Evolutionary conservation across 306 rosid species (phyloP).

Genomic region (Lotus japonicus): DNA sequence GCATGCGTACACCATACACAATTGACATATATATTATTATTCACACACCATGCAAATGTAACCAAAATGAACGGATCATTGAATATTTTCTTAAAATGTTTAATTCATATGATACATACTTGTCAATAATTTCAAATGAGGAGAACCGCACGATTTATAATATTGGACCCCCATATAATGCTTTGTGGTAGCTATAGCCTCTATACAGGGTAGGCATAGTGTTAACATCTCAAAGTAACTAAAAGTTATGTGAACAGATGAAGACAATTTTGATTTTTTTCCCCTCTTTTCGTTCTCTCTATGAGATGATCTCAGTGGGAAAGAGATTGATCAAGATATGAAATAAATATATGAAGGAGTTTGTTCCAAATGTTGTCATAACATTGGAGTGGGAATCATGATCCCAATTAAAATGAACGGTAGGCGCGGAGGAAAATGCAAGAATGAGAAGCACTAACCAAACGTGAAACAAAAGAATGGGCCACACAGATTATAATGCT

Average conservation of each 20-base stretch:
- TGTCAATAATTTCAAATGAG: slow-evolving; percentile 7
- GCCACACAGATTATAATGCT: slow-evolving; percentile 22
- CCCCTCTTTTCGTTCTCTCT: background rate
- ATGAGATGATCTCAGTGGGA: background rate
- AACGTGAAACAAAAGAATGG: slow-evolving; percentile 23
- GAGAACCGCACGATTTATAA: background rate
- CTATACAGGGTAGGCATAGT: slow-evolving; percentile 1
- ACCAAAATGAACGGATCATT: slow-evolving; percentile 1
- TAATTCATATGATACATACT: too few relatives aligned
- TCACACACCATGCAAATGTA: background rate
- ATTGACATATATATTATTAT: background rate
- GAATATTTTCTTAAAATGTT: too few relatives aligned
- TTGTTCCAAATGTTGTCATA: slow-evolving; percentile 34
- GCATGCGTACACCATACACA: background rate
- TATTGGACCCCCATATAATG: slow-evolving; percentile 14
- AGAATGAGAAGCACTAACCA: slow-evolving; percentile 18
- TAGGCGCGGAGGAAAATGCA: slow-evolving; percentile 14
- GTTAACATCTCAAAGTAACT: background rate
- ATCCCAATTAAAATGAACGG: background rate
- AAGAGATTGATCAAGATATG: slow-evolving; percentile 12
- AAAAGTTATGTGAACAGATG: background rate
- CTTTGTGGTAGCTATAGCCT: slow-evolving; percentile 14
- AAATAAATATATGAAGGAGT: slow-evolving; percentile 18
- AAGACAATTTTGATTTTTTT: slow-evolving; percentile 8
- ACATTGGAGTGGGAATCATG: slow-evolving; percentile 1